These are phyloP conservation scores for Lentithecium fluviatile DNA, from an alignment of 495 filamentous ascomycete genomes.

Conservation along the genomic window DNA sequence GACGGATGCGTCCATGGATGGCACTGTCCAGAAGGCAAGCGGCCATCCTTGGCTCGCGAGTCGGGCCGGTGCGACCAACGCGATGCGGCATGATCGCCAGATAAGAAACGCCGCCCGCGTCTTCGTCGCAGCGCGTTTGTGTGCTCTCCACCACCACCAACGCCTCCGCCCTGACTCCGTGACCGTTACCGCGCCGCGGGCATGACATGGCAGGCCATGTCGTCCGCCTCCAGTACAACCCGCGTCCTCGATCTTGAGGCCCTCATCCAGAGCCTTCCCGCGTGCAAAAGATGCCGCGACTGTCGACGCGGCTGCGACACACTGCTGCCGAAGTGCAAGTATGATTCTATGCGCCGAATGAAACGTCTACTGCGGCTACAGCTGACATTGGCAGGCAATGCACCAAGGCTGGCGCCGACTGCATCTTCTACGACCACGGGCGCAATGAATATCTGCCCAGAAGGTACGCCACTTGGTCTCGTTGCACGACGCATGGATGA, in stretches of 20 bases:
- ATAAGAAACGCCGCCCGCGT: not conserved
- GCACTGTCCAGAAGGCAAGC: not conserved
- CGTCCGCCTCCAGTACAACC: conserved; percentile 1
- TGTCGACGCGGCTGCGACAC: conserved; percentile 29
- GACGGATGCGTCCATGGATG: too few species aligned
- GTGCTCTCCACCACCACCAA: not conserved
- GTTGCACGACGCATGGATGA: not conserved
- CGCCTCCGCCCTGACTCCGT: not conserved
- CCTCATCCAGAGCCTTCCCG: conserved; percentile 24
- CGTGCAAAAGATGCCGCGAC: conserved; percentile 24
- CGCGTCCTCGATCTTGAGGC: conserved; percentile 23
- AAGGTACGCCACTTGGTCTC: not conserved
- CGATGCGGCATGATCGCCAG: not conserved
- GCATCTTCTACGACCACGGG: conserved; percentile 28
- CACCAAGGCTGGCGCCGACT: conserved; percentile 22
- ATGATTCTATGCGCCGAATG: not conserved
- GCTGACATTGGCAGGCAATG: conserved; percentile 7
- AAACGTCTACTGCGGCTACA: not conserved
- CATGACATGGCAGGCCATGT: conserved; percentile 23
- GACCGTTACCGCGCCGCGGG: not conserved
- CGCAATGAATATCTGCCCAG: conserved; percentile 20
- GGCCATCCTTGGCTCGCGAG: not conserved
- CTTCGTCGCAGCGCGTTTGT: not conserved
- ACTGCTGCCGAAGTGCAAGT: conserved; percentile 20
- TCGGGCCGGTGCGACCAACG: not conserved